Conservation (phyloP, 2,329 filamentous ascomycete genomes). For the Thyridium curvatum region DNA sequence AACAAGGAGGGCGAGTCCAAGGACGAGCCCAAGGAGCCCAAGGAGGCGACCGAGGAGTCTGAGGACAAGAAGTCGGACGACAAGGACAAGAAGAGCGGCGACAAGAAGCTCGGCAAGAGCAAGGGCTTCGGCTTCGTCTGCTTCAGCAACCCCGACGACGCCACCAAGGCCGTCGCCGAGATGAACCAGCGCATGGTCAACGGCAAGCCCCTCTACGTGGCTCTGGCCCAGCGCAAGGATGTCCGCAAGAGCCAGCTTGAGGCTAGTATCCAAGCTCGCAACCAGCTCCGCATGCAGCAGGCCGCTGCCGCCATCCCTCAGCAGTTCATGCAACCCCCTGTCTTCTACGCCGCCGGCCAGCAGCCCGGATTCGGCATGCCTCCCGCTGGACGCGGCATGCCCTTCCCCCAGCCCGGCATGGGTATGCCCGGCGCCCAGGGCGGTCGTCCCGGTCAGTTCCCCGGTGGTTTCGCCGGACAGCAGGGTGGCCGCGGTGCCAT, state of each 20-base stretch:
- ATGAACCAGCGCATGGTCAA: constrained; percentile 99
- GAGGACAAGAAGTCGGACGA: constrained; percentile 54
- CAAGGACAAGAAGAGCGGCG: constrained; percentile 53
- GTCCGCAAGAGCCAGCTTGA: constrained; percentile 99
- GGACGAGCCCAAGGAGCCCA: constrained; percentile 33
- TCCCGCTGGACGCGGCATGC: constrained; percentile 55
- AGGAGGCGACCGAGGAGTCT: constrained; percentile 42
- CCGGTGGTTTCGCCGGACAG: constrained; percentile 72
- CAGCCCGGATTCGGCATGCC: constrained; percentile 61
- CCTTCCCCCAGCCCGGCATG: constrained; percentile 59
- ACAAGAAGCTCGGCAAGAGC: constrained; percentile 85
- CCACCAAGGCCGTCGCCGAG: constrained; percentile 96
- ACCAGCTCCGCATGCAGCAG: constrained; percentile 98
- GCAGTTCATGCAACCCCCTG: constrained; percentile 80
- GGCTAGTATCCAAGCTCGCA: constrained; percentile 97
- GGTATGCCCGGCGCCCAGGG: constrained; percentile 67
- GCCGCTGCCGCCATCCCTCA: constrained; percentile 85
- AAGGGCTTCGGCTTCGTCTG: constrained; percentile 99
- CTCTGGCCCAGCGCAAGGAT: constrained; percentile 97
- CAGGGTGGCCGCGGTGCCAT: constrained; percentile 83
- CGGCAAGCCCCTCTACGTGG: constrained; percentile 94
- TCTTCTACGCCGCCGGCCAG: constrained; percentile 86
- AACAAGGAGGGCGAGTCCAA: constrained; percentile 43
- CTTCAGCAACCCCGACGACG: constrained; percentile 99
- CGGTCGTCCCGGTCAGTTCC: constrained; percentile 81